Conservation (phyloP, 441 rosid species). For the Brassica balearica region DNA sequence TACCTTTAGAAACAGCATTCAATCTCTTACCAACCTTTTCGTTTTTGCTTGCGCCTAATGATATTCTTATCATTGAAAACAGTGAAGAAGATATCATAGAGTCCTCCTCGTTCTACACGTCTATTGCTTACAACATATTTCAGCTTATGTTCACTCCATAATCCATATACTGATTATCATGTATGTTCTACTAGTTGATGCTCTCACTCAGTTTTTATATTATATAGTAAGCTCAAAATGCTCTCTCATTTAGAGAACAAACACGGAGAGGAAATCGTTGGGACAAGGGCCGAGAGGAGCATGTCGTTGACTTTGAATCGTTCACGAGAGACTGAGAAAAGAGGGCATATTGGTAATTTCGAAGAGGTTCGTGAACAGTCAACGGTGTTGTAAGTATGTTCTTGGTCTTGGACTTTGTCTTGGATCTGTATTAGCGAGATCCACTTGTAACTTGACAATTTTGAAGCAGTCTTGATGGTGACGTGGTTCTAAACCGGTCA, state of each 20-base stretch:
- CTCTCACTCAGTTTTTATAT: background rate
- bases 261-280: background rate
- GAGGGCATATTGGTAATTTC: background rate
- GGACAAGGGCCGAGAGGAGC: constrained; percentile 1
- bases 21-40: background rate
- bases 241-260: background rate
- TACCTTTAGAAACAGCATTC: too few species aligned
- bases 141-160: background rate
- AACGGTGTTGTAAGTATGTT: background rate
- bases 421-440: background rate
- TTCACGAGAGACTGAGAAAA: background rate
- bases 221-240: background rate
- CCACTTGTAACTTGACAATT: background rate
- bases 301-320: constrained; percentile 37
- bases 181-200: constrained; percentile 1
- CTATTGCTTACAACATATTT: background rate
- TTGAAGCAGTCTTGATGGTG: constrained; percentile 11
- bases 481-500: constrained; percentile 31
- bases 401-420: background rate
- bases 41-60: background rate
- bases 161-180: background rate
- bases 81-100: background rate
- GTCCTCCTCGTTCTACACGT: background rate
- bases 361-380: background rate
- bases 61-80: constrained; percentile 9